Conservation (phyloP, 2,329 filamentous ascomycete species). For the Sordariomycetes sp. region DNA sequence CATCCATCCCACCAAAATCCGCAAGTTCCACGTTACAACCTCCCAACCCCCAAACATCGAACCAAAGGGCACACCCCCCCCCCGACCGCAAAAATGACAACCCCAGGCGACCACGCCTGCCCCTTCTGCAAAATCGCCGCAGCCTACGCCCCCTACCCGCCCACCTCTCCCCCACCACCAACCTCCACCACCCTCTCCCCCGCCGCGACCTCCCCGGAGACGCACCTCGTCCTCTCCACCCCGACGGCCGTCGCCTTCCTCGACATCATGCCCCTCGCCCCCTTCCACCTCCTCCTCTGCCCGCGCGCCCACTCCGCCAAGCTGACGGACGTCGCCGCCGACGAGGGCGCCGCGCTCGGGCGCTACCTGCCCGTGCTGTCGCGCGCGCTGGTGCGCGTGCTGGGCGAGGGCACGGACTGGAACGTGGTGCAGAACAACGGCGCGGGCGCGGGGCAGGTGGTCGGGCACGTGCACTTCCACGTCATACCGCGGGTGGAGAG, state of each 20-base stretch:
- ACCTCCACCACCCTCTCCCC: conserved; percentile 21
- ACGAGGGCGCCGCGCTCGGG: conserved; percentile 58
- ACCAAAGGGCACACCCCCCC: background rate
- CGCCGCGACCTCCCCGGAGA: conserved; percentile 25
- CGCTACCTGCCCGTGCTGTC: conserved; percentile 61
- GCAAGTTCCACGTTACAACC: background rate
- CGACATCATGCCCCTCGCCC: conserved; percentile 81
- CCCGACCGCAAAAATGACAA: conserved; percentile 22
- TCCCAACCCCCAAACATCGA: background rate
- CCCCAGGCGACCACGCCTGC: conserved; percentile 26
- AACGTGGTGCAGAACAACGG: conserved; percentile 98
- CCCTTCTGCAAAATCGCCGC: conserved; percentile 53
- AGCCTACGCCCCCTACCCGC: conserved; percentile 36
- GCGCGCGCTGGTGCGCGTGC: conserved; percentile 56
- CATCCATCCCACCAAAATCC: background rate
- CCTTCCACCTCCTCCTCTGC: conserved; percentile 74
- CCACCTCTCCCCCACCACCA: conserved; percentile 27
- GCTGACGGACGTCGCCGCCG: conserved; percentile 55
- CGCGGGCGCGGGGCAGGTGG: conserved; percentile 78
- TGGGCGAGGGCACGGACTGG: conserved; percentile 65
- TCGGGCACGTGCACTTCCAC: conserved; percentile 91
- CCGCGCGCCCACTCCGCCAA: conserved; percentile 70
- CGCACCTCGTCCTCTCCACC: conserved; percentile 67
- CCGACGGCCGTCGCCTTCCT: conserved; percentile 74
- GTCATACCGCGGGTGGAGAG: conserved; percentile 70